Evolutionary conservation across 768 basidiomycete species (phyloP), one percentile per base, ranked within the genome.

Genomic region (Hypholoma fasciculare): DNA sequence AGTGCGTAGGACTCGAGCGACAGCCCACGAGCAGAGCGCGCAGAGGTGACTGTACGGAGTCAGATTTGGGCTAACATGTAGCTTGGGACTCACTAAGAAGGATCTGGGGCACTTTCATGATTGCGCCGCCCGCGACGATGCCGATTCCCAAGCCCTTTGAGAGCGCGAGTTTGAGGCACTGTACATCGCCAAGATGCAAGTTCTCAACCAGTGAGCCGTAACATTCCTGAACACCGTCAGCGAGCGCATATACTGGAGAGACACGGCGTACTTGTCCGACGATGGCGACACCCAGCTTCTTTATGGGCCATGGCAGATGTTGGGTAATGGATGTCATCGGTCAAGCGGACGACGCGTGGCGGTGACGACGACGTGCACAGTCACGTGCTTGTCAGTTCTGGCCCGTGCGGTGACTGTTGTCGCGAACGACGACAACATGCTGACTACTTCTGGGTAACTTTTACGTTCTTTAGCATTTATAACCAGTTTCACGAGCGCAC

Each of bases 31-130:
- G 95, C 95, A 1, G 92, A 95, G 19, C 80, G 76, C 6, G 86
- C 86, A 44, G 78, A 79, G 8, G 90, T 65, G 63, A 96, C 92
- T 94, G 65, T 8, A 57, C 27, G 14, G 48, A 4, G 7, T 53
- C 27, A 17, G 30, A 9, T 54, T 23, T 44, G 23, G 8, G 1
- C n/a, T 13, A 14, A 14, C 13, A 16, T 20, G 26, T 43, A 37
- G 2, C 1, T 5, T 1, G 30, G 3, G 36, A 77, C 90, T 67
- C 65, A 92, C 92, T 92, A 52, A 94, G 82, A 26, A 92, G 65
- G 13, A 97, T 77, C 70, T 98, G 96, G 1, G 96, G 96, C 2
- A 98, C 83, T 73, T 99, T 99, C 87, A 99, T 91, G 61, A 99
- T 92, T 2, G 89, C 87, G 0, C 96, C 96, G 42, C 92, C 96